phyloP scores from a whole-genome alignment of 2,329 filamentous ascomycete species.

The Colletotrichum limetticola region DNA sequence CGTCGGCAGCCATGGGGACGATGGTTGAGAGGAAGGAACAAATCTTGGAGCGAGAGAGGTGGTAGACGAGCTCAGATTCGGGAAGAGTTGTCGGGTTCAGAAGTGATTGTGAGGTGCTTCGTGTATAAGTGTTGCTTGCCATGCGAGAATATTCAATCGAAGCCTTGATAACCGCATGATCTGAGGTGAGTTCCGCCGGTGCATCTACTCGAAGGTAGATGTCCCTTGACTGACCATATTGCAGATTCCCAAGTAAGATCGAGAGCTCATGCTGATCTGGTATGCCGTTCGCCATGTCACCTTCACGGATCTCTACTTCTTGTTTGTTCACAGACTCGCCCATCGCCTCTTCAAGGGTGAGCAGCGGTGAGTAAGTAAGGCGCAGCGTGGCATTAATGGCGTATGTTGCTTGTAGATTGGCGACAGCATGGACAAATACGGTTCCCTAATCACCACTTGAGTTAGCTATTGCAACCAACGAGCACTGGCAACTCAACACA shows the following conservation, averaged over 20 bases:
- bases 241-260: slow-evolving; percentile 61
- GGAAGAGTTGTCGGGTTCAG: slow-evolving; percentile 41
- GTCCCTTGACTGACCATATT: slow-evolving; percentile 71
- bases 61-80: slow-evolving; percentile 56
- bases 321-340: slow-evolving; percentile 52
- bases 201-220: slow-evolving; percentile 57
- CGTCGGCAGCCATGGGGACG: slow-evolving; percentile 49
- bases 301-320: slow-evolving; percentile 36
- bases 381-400: slow-evolving; percentile 58
- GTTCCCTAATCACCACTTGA: slow-evolving; percentile 54
- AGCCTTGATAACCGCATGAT: slow-evolving; percentile 25
- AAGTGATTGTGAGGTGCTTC: slow-evolving; percentile 33
- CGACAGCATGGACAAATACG: slow-evolving; percentile 70
- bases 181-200: slow-evolving; percentile 2
- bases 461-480: background rate
- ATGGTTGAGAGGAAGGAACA: slow-evolving; percentile 60
- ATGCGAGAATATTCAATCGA: slow-evolving; percentile 38
- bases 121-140: slow-evolving; percentile 23
- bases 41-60: slow-evolving; percentile 60
- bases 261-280: slow-evolving; percentile 41
- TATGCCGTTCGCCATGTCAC: slow-evolving; percentile 14
- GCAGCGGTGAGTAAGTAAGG: slow-evolving; percentile 49
- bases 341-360: slow-evolving; percentile 52
- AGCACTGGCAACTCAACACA: slow-evolving; percentile 36
- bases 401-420: slow-evolving; percentile 69